Conservation (phyloP, 208 protist genomes). For the Trypanosoma vivax region DNA sequence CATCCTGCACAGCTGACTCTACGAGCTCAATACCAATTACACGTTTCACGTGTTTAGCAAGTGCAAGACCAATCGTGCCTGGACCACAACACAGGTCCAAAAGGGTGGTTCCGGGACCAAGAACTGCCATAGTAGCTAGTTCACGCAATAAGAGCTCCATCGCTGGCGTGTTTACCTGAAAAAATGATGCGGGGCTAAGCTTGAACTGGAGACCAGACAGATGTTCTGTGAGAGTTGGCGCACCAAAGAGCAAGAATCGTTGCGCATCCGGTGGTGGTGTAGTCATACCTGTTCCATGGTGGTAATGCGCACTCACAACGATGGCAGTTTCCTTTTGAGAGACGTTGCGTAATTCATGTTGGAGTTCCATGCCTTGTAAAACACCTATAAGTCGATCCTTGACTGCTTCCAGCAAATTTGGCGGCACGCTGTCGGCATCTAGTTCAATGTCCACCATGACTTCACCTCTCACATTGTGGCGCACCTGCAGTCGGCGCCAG, state of each 20-base stretch:
- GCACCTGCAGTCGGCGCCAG: conserved; percentile 87
- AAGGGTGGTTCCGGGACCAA: conserved; percentile 60
- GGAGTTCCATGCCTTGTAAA: conserved; percentile 19
- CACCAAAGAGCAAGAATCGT: conserved; percentile 60
- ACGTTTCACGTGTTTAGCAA: conserved; percentile 66
- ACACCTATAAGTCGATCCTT: conserved; percentile 27
- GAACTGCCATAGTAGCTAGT: conserved; percentile 52
- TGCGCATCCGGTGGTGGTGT: conserved; percentile 47
- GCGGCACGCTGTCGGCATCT: conserved; percentile 28
- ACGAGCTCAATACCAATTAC: conserved; percentile 94
- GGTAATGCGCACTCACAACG: conserved; percentile 70
- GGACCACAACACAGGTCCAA: conserved; percentile 95
- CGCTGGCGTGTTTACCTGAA: conserved; percentile 93
- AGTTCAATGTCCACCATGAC: conserved; percentile 76
- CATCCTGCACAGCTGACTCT: conserved; percentile 82
- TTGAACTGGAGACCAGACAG: conserved; percentile 77
- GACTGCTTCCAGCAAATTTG: conserved; percentile 31
- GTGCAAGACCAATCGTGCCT: conserved; percentile 91
- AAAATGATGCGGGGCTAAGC: conserved; percentile 91
- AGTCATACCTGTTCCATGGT: conserved; percentile 67
- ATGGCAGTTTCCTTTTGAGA: conserved; percentile 23
- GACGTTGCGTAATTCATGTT: conserved; percentile 14
- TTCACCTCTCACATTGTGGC: conserved; percentile 82
- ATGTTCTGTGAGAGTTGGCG: conserved; percentile 57
- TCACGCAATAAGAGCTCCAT: conserved; percentile 82